Percentiles rank a stretch among this genome's conserved stretches.
Conservation (phyloP, 345 rosid genomes). For the Geranium brycei region DNA sequence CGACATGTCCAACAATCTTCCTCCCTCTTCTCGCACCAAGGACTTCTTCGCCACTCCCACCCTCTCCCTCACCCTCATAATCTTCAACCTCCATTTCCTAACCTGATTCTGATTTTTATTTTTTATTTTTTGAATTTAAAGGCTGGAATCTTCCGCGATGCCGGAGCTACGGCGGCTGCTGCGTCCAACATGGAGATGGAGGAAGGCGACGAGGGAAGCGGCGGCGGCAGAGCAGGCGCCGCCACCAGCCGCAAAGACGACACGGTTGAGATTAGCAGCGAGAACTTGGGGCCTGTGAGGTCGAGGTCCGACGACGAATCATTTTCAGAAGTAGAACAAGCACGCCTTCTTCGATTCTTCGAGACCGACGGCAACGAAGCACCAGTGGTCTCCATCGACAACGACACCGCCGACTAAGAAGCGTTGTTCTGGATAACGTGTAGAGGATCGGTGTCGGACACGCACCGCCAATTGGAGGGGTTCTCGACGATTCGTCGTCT, state of each 20-base stretch:
- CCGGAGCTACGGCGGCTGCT: conserved; percentile 28
- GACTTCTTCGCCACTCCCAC: conserved; percentile 97
- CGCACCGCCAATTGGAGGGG: conserved; percentile 29
- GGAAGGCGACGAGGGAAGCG: conserved; percentile 56
- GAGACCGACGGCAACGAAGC: too few species aligned
- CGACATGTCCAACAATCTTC: conserved; percentile 71
- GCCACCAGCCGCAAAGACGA: conserved; percentile 30
- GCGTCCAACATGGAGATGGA: conserved; percentile 37
- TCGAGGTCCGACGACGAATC: conserved; percentile 88
- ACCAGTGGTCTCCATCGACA: too few species aligned
- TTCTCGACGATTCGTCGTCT: too few species aligned
- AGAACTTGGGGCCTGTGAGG: conserved; percentile 77
- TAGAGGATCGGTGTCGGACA: conserved; percentile 35
- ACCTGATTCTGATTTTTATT: not conserved
- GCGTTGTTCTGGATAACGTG: conserved; percentile 22
- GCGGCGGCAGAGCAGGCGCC: conserved; percentile 27
- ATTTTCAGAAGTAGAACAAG: too few species aligned
- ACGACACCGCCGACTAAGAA: too few species aligned
- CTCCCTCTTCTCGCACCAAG: conserved; percentile 51
- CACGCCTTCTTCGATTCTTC: too few species aligned
- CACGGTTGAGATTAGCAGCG: conserved; percentile 85
- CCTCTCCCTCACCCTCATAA: conserved; percentile 68
- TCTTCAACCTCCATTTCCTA: not conserved
- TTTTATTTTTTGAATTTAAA: conserved; percentile 9
- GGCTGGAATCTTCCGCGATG: conserved; percentile 93